A percentile compares a stretch with the other conserved stretches of the same genome.
Evolutionary conservation across 768 basidiomycete species (phyloP).

Genomic region (Hygrocybe punicea): DNA sequence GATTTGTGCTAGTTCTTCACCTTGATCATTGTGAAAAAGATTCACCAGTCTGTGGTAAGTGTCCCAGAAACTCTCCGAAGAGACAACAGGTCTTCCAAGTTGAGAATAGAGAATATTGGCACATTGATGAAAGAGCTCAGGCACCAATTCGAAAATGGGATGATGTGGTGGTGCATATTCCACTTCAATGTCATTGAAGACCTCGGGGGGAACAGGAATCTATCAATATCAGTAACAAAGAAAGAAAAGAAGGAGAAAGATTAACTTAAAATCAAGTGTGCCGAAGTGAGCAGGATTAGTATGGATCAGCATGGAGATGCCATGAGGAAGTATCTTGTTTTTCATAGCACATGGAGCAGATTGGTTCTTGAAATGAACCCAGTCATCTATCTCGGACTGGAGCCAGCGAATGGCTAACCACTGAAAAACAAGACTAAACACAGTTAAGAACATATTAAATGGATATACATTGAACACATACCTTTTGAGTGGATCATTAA

Average conservation of each 20-base stretch:
- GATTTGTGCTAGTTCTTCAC: not conserved
- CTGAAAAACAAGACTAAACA: constrained; percentile 37
- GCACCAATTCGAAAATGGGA: constrained; percentile 36
- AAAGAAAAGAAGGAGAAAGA: not conserved
- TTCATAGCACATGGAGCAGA: constrained; percentile 22
- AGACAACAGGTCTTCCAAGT: no score
- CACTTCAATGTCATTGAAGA: constrained; percentile 20
- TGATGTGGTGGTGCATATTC: constrained; percentile 34
- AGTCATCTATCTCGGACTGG: constrained; percentile 37
- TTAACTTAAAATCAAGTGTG: constrained; percentile 37
- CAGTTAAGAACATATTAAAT: no score
- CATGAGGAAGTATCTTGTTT: constrained; percentile 40
- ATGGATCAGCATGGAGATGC: constrained; percentile 35
- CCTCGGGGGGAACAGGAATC: constrained; percentile 16
- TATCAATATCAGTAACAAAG: constrained; percentile 10
- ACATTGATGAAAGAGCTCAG: no score
- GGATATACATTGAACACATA: constrained; percentile 3
- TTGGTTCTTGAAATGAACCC: no score
- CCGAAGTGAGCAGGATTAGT: constrained; percentile 26
- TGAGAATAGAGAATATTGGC: no score
- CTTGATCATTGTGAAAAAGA: not conserved
- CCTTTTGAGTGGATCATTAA: constrained; percentile 21
- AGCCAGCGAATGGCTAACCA: constrained; percentile 43
- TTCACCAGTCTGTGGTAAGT: no score
- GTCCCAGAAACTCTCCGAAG: no score